A percentile compares a stretch with the other conserved stretches of the same genome.
Evolutionary conservation across 345 rosid species (phyloP).

Genomic region (Rhizophora apiculata): DNA sequence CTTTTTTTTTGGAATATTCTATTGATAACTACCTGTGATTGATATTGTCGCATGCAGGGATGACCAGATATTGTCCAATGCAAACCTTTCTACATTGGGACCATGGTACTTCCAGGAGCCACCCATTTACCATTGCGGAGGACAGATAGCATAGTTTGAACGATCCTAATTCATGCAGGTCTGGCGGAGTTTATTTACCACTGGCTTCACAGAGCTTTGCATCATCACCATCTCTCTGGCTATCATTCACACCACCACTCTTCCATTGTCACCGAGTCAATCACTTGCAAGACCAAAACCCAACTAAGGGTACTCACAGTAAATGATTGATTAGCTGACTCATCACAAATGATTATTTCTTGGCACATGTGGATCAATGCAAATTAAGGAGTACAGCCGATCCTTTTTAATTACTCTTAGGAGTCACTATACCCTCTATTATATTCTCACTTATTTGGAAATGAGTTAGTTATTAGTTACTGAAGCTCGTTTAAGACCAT

Average conservation of each 20-base stretch:
- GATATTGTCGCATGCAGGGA: slow-evolving; percentile 41
- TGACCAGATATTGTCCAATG: slow-evolving; percentile 63
- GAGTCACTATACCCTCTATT: too few relatives aligned
- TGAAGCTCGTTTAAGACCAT: too few relatives aligned
- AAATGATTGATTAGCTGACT: too few relatives aligned
- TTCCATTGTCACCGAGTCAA: slow-evolving; percentile 84
- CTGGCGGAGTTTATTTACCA: slow-evolving; percentile 77
- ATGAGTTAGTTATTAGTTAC: too few relatives aligned
- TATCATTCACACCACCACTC: slow-evolving; percentile 89
- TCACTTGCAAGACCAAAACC: slow-evolving; percentile 41
- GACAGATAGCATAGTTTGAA: slow-evolving; percentile 44
- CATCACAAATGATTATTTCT: too few relatives aligned
- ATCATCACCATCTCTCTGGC: slow-evolving; percentile 75
- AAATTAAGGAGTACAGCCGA: too few relatives aligned
- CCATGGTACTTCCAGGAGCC: slow-evolving; percentile 16
- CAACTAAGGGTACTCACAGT: too few relatives aligned
- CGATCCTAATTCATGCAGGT: slow-evolving; percentile 51
- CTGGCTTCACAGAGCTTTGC: slow-evolving; percentile 79
- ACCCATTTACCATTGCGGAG: slow-evolving; percentile 58
- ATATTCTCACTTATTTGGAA: too few relatives aligned
- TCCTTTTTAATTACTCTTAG: too few relatives aligned
- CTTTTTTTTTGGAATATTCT: too few relatives aligned
- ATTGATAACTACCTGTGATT: too few relatives aligned
- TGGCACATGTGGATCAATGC: too few relatives aligned
- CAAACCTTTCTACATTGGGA: slow-evolving; percentile 36